phyloP scores from a whole-genome alignment of 108 stramenopile species.

The Nannochloropsis gaditana region DNA sequence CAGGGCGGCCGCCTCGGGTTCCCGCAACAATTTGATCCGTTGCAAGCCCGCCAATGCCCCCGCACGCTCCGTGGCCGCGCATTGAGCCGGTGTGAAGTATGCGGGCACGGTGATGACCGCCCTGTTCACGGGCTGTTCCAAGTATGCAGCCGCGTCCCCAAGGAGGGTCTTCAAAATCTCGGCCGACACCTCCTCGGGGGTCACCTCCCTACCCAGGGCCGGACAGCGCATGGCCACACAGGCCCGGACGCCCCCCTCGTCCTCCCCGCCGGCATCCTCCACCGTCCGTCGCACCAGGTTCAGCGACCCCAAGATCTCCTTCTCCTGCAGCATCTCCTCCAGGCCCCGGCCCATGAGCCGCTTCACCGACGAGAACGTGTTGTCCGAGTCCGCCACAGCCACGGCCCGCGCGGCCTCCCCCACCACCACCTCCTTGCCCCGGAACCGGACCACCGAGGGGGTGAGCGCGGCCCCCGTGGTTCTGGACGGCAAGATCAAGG shows the following conservation, averaged over 20 bases:
- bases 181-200: conserved; percentile 70
- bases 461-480: conserved; percentile 52
- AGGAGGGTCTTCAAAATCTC: conserved; percentile 63
- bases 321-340: conserved; percentile 39
- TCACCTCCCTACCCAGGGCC: background rate
- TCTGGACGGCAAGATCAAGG: conserved; percentile 52
- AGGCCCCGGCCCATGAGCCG: conserved; percentile 44
- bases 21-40: conserved; percentile 75
- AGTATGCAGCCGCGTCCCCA: conserved; percentile 43
- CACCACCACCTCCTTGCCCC: conserved; percentile 27
- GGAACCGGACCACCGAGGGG: conserved; percentile 63
- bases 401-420: conserved; percentile 32
- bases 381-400: conserved; percentile 21
- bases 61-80: conserved; percentile 73
- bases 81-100: conserved; percentile 83
- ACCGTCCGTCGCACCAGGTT: conserved; percentile 29
- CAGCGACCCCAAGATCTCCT: conserved; percentile 28
- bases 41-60: conserved; percentile 70
- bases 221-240: background rate
- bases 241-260: too few relatives aligned
- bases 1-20: conserved; percentile 90
- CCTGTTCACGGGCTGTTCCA: conserved; percentile 37
- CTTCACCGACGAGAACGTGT: conserved; percentile 51
- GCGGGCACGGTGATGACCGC: conserved; percentile 87
- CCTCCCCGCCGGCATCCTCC: background rate